Percentiles rank a stretch among this genome's conserved stretches.
Evolutionary conservation across 192 early-diverging fungal genomes (phyloP).

Genomic region (Dissophora globulifera): DNA sequence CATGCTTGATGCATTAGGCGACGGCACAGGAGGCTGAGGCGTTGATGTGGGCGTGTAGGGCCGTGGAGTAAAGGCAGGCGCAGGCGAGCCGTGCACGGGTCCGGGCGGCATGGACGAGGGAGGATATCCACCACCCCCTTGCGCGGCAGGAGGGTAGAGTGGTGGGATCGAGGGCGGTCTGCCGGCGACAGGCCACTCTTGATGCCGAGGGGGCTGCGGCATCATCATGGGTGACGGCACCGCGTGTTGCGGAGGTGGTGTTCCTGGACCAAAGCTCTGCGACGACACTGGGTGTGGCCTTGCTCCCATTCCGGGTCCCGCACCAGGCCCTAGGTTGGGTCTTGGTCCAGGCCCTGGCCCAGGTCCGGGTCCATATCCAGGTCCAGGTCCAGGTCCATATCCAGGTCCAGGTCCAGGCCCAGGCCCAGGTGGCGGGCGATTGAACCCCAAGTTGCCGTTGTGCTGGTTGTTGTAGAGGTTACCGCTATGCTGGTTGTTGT

Average conservation of each 20-base stretch:
- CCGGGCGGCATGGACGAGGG: conserved; percentile 1
- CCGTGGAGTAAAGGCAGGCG: conserved; percentile 13
- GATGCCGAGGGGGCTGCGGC: conserved; percentile 29
- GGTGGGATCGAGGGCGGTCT: conserved; percentile 9
- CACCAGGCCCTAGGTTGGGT: conserved; percentile 3
- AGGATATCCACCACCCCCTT: background rate
- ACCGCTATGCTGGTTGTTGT: no score
- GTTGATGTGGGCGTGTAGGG: conserved; percentile 1
- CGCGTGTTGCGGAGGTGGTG: conserved; percentile 10
- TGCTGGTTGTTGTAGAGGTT: no score
- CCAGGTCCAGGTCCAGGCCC: conserved; percentile 17
- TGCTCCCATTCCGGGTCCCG: conserved; percentile 8
- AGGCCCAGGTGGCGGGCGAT: conserved; percentile 3
- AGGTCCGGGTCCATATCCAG: conserved; percentile 14
- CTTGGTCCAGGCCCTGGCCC: conserved; percentile 17
- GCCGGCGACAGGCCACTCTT: conserved; percentile 39
- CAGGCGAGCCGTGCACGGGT: background rate
- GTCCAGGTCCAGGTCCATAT: conserved; percentile 19
- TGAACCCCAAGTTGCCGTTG: conserved; percentile 15
- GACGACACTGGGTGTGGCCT: conserved; percentile 16
- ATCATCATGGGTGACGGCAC: conserved; percentile 27
- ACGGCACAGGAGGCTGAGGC: conserved; percentile 1
- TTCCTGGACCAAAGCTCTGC: conserved; percentile 20
- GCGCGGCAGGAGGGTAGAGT: conserved; percentile 14
- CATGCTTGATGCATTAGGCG: background rate